These are phyloP conservation scores for Russula vinacea DNA, from an alignment of 768 basidiomycete species.

Conservation along the genomic window DNA sequence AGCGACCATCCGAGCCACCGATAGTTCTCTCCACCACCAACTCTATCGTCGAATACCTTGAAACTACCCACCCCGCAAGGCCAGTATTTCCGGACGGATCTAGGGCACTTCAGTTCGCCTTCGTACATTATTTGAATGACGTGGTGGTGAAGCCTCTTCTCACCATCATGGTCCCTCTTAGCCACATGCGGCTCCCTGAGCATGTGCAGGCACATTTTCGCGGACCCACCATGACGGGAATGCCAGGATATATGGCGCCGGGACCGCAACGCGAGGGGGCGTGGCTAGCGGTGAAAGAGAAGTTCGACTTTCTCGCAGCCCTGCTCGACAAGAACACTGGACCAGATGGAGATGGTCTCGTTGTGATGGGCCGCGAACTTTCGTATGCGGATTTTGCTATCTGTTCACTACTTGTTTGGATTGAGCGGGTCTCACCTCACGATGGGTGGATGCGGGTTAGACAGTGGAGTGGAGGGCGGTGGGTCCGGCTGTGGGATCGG, in stretches of 20 bases:
- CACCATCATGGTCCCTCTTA: conserved; percentile 66
- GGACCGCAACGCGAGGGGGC: conserved; percentile 57
- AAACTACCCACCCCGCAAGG: conserved; percentile 62
- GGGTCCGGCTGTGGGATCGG: conserved; percentile 58
- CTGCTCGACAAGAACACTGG: conserved; percentile 66
- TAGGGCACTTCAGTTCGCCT: conserved; percentile 62
- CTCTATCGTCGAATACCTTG: conserved; percentile 69
- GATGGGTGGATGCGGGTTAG: conserved; percentile 70
- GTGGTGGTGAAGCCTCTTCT: conserved; percentile 62
- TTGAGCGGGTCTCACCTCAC: conserved; percentile 66
- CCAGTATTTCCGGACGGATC: conserved; percentile 70
- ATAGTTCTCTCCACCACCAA: conserved; percentile 57
- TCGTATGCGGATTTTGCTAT: conserved; percentile 73
- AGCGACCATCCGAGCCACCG: conserved; percentile 44
- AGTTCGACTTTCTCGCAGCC: conserved; percentile 61
- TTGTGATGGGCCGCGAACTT: conserved; percentile 62
- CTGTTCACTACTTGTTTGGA: conserved; percentile 70
- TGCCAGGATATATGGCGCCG: conserved; percentile 29
- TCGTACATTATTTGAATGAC: conserved; percentile 68
- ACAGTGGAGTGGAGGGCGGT: conserved; percentile 67
- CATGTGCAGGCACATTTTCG: conserved; percentile 53
- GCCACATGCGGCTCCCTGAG: conserved; percentile 57
- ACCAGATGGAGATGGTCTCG: conserved; percentile 58
- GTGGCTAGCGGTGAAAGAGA: conserved; percentile 61
- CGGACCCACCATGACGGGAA: conserved; percentile 24